Percentiles rank a stretch among this genome's conserved stretches.
phyloP scores from a whole-genome alignment of 768 basidiomycete species.

The Suillus occidentalis region DNA sequence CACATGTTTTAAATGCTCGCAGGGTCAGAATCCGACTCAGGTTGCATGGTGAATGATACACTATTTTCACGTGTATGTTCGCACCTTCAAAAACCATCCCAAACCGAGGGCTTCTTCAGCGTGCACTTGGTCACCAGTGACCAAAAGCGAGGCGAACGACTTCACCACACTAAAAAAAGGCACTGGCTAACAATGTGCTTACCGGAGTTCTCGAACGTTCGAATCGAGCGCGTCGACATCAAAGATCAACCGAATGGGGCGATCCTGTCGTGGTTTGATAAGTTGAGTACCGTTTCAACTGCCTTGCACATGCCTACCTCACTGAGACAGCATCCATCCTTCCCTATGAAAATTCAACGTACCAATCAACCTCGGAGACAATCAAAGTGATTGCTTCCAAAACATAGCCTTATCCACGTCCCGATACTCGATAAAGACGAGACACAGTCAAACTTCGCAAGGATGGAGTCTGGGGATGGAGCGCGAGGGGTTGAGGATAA shows the following conservation, averaged over 20 bases:
- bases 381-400: conserved; percentile 66
- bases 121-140: no score
- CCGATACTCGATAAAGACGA: conserved; percentile 95
- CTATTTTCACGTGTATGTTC: no score
- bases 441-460: conserved; percentile 47
- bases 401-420: conserved; percentile 88
- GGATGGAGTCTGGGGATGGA: conserved; percentile 12
- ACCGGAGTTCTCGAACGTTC: conserved; percentile 23
- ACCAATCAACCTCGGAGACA: conserved; percentile 80
- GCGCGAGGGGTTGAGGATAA: conserved; percentile 48
- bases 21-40: no score
- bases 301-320: conserved; percentile 84
- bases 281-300: conserved; percentile 92
- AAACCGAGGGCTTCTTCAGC: no score
- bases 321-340: conserved; percentile 38
- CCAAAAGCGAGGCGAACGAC: no score
- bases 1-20: no score
- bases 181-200: background rate
- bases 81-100: no score
- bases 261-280: conserved; percentile 52
- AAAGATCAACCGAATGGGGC: conserved; percentile 92
- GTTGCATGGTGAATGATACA: no score
- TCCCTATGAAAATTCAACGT: conserved; percentile 53
- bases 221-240: conserved; percentile 96
- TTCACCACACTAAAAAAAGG: background rate